These are phyloP conservation scores for Phyllosticta paracitricarpa DNA, from an alignment of 2,329 filamentous ascomycete genomes.

Conservation along the genomic window DNA sequence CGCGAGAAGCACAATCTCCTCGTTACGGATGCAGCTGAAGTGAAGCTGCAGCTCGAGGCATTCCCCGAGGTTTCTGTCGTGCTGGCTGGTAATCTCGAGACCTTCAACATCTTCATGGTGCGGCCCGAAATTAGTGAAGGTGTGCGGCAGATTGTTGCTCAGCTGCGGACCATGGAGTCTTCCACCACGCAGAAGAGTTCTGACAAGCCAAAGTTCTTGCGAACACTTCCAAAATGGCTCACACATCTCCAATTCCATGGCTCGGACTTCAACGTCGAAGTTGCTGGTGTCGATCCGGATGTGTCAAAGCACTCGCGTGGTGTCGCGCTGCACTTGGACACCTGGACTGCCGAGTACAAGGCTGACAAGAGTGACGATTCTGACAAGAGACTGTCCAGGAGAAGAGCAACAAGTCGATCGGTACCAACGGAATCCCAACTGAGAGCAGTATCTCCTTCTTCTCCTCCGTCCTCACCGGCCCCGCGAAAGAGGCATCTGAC, in stretches of 20 bases:
- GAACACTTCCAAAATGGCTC: conserved; percentile 75
- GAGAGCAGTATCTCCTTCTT: conserved; percentile 40
- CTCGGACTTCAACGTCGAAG: conserved; percentile 79
- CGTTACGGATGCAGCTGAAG: conserved; percentile 76
- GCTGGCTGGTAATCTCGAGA: conserved; percentile 69
- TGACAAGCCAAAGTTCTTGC: conserved; percentile 54
- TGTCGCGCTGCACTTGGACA: conserved; percentile 75
- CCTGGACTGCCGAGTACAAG: conserved; percentile 80
- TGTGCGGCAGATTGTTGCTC: conserved; percentile 78
- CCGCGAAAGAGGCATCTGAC: conserved; percentile 42
- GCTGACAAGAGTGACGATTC: conserved; percentile 63
- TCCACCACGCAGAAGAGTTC: conserved; percentile 32
- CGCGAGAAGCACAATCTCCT: conserved; percentile 79
- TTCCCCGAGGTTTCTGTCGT: conserved; percentile 78
- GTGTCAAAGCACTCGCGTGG: conserved; percentile 77
- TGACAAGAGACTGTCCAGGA: conserved; percentile 48
- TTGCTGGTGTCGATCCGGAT: conserved; percentile 76
- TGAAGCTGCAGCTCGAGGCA: conserved; percentile 77
- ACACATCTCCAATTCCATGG: conserved; percentile 75
- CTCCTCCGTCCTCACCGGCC: conserved; percentile 31
- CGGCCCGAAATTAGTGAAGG: conserved; percentile 88
- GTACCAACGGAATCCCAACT: conserved; percentile 51
- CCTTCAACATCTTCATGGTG: conserved; percentile 80
- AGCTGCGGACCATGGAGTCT: conserved; percentile 55
- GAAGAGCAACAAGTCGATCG: conserved; percentile 61